Percentiles rank a stretch among this genome's conserved stretches.
Conservation (phyloP, 2,329 filamentous ascomycete species). For the Beauveria varroae region DNA sequence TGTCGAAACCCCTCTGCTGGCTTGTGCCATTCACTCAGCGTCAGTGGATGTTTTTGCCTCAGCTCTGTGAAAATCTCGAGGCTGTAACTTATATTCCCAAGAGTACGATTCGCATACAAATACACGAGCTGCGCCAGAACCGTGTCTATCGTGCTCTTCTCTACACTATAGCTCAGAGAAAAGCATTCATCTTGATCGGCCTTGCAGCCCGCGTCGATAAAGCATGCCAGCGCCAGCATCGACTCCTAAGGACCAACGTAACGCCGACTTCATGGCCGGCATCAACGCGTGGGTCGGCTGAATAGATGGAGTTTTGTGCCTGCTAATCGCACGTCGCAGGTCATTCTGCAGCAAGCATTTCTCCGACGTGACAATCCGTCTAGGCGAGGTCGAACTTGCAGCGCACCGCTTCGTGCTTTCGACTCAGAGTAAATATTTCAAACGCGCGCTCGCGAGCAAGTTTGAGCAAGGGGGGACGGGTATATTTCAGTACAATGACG, state of each 20-base stretch:
- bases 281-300: not conserved
- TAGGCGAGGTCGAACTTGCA: not conserved
- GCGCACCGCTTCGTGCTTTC: not conserved
- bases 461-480: not conserved
- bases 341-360: not conserved
- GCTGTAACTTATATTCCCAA: too few relatives aligned
- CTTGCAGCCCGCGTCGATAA: too few relatives aligned
- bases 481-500: not conserved
- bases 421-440: not conserved
- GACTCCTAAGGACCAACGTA: not conserved
- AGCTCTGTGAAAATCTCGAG: too few relatives aligned
- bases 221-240: not conserved
- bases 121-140: too few relatives aligned
- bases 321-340: not conserved
- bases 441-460: not conserved
- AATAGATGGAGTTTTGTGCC: not conserved
- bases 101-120: too few relatives aligned
- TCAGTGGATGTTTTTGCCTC: too few relatives aligned
- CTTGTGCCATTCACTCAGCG: too few relatives aligned
- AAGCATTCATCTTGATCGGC: too few relatives aligned
- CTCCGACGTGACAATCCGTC: not conserved
- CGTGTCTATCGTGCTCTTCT: too few relatives aligned
- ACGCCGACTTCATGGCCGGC: not conserved
- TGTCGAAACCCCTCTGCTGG: too few relatives aligned
- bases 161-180: too few relatives aligned